Evolutionary conservation across 495 filamentous ascomycete species (phyloP).

Genomic region (Daldinia concentrica): DNA sequence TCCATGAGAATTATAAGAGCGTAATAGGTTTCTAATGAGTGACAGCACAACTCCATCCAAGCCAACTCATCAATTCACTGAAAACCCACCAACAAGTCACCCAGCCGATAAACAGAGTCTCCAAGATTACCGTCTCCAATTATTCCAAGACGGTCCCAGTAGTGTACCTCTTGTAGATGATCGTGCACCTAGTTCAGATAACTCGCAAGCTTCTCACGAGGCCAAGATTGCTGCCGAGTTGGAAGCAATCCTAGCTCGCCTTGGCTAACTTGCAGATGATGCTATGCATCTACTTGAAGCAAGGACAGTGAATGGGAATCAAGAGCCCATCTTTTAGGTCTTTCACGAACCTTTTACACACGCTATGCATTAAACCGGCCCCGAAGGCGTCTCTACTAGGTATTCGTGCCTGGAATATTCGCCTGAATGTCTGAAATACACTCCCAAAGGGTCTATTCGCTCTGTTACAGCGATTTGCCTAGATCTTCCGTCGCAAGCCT

Average conservation of each 20-base stretch:
- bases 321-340: too few species aligned
- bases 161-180: slow-evolving; percentile 1
- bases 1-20: too few species aligned
- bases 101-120: neutral
- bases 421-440: too few species aligned
- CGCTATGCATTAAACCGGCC: too few species aligned
- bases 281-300: neutral
- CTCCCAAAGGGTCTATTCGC: too few species aligned
- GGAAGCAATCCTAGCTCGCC: neutral
- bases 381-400: too few species aligned
- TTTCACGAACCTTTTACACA: too few species aligned
- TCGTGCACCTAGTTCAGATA: neutral
- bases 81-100: neutral
- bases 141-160: neutral
- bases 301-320: neutral
- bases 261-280: neutral
- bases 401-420: too few species aligned
- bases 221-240: slow-evolving; percentile 1
- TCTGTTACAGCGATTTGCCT: too few species aligned
- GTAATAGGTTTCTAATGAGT: neutral
- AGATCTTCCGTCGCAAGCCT: too few species aligned
- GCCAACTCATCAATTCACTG: neutral
- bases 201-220: neutral
- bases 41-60: neutral
- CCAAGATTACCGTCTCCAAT: slow-evolving; percentile 5